phyloP scores from a whole-genome alignment of 345 rosid species.

The Acer negundo region DNA sequence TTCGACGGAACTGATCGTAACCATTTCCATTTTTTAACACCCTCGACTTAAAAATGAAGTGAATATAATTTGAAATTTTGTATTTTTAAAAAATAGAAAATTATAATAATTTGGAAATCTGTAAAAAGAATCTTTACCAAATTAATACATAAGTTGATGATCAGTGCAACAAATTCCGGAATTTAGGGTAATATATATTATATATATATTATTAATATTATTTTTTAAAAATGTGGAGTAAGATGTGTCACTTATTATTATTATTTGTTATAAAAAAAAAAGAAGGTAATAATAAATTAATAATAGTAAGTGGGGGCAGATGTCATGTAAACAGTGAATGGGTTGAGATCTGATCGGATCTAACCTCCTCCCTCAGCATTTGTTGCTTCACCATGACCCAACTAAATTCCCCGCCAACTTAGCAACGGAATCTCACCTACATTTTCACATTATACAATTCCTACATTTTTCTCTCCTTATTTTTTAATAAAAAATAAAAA shows the following conservation, averaged over 20 bases:
- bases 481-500: too few species aligned
- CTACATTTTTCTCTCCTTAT: not conserved
- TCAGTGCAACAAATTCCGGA: not conserved
- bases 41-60: too few species aligned
- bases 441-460: not conserved
- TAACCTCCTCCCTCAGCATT: not conserved
- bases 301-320: not conserved
- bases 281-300: too few species aligned
- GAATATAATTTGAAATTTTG: too few species aligned
- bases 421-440: not conserved
- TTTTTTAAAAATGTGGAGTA: too few species aligned
- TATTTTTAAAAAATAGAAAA: too few species aligned
- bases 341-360: not conserved
- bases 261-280: not conserved
- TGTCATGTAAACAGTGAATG: not conserved
- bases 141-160: not conserved
- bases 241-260: too few species aligned
- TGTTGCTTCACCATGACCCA: not conserved
- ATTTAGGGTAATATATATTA: not conserved
- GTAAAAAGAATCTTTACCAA: not conserved
- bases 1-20: too few species aligned
- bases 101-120: too few species aligned
- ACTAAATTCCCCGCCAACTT: conserved; percentile 4
- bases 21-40: too few species aligned
- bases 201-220: not conserved